A percentile compares a stretch with the other conserved stretches of the same genome.
phyloP scores from a whole-genome alignment of 1,284 basidiomycete species.

The Fereydounia khargensis region DNA sequence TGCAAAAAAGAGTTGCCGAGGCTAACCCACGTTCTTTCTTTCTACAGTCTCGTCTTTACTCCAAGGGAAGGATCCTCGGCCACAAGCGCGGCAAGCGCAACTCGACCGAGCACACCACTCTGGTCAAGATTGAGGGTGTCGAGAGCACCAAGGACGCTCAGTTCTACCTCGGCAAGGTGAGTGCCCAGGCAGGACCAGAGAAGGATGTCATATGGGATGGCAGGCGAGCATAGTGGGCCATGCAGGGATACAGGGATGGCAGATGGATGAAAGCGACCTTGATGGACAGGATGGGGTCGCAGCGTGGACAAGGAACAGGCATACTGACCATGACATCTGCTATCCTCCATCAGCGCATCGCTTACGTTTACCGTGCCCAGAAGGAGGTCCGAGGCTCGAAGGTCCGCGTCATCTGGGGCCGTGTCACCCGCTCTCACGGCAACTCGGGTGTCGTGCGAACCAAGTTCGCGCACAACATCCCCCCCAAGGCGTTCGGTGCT shows the following conservation, averaged over 20 bases:
- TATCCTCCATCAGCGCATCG: slow-evolving; percentile 82
- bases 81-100: slow-evolving; percentile 99
- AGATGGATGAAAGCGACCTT: too few species aligned
- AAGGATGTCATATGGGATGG: neutral
- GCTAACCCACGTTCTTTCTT: neutral
- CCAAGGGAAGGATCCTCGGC: slow-evolving; percentile 93
- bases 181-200: slow-evolving; percentile 35
- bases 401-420: slow-evolving; percentile 97
- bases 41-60: slow-evolving; percentile 70
- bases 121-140: slow-evolving; percentile 96
- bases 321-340: too few species aligned
- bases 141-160: slow-evolving; percentile 88
- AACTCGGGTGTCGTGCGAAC: slow-evolving; percentile 94
- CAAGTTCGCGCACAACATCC: slow-evolving; percentile 96
- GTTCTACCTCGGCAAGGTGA: slow-evolving; percentile 97
- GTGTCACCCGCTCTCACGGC: slow-evolving; percentile 60
- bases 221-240: too few species aligned
- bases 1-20: too few species aligned
- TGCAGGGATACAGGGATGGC: too few species aligned
- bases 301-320: neutral
- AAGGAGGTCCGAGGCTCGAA: slow-evolving; percentile 86
- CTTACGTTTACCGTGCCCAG: slow-evolving; percentile 96
- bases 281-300: too few species aligned
- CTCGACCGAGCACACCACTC: slow-evolving; percentile 86
- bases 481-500: slow-evolving; percentile 91